Evolutionary conservation across 441 rosid genomes (phyloP).

Genomic region (Erodium moschatum): DNA sequence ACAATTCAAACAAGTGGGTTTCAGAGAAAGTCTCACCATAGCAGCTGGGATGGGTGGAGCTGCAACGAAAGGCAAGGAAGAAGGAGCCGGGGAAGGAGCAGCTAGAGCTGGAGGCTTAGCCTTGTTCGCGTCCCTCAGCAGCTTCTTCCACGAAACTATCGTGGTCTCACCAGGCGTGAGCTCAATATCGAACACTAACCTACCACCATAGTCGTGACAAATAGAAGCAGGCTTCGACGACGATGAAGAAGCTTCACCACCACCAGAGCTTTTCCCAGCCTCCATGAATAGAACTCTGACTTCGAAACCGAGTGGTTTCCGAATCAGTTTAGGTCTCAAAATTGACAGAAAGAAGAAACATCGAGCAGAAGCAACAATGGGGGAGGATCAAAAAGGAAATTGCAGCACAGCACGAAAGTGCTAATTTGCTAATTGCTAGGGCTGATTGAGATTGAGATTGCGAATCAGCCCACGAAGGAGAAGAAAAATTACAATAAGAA

Average conservation of each 20-base stretch:
- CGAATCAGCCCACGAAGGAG: background rate
- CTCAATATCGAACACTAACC: conserved; percentile 32
- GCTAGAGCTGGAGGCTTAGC: background rate
- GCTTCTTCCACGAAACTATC: conserved; percentile 37
- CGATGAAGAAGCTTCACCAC: conserved; percentile 11
- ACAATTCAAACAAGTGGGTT: background rate
- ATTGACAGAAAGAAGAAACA: background rate
- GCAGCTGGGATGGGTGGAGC: conserved; percentile 16
- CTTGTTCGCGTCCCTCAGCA: conserved; percentile 25
- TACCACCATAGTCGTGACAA: conserved; percentile 11
- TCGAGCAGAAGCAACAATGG: background rate
- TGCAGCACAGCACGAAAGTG: background rate
- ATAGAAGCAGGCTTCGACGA: conserved; percentile 4
- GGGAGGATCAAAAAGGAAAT: background rate
- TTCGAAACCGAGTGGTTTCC: background rate
- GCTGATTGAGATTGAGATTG: background rate
- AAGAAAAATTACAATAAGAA: background rate
- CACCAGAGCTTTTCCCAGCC: background rate
- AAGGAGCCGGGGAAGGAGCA: background rate
- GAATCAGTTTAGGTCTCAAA: background rate
- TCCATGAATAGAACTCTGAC: conserved; percentile 12
- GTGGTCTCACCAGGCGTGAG: conserved; percentile 37
- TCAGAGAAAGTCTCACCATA: conserved; percentile 23
- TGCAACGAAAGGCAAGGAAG: background rate
- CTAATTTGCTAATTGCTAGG: background rate